Conservation (phyloP, 148 eudicot genomes). For the Salicornia ramosissima region DNA sequence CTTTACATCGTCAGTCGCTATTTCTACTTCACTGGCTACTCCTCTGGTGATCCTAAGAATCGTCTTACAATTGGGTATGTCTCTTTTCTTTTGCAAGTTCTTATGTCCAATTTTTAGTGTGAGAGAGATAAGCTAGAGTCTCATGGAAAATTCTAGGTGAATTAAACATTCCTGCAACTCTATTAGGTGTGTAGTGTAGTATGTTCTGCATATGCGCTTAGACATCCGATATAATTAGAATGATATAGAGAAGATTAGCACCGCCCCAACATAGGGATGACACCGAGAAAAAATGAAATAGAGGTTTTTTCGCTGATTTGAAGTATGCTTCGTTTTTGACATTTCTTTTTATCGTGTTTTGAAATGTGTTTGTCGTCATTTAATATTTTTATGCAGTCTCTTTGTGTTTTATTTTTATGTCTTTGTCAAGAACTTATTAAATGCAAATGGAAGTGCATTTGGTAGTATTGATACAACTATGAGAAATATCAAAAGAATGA, state of each 20-base stretch:
- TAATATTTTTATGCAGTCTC: no score
- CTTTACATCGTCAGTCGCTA: conserved; percentile 45
- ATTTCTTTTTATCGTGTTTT: no score
- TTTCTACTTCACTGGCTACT: conserved; percentile 89
- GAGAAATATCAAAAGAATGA: no score
- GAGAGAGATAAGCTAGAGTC: neutral
- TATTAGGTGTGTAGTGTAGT: neutral
- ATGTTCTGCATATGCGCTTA: neutral
- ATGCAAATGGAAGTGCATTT: no score
- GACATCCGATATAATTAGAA: neutral
- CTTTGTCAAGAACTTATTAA: no score
- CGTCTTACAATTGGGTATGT: conserved; percentile 66
- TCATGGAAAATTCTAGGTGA: neutral
- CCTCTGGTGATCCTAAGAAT: conserved; percentile 69
- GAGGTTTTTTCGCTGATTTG: neutral
- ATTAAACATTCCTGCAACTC: neutral
- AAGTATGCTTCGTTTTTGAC: no score
- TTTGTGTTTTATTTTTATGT: no score
- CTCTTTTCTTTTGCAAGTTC: neutral
- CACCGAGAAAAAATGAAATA: neutral
- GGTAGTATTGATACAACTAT: no score
- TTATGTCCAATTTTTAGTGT: neutral
- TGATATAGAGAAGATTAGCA: neutral
- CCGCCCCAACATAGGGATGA: neutral
- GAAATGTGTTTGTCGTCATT: no score